phyloP scores from a whole-genome alignment of 2,329 filamentous ascomycete genomes.

The Dothistroma pini region DNA sequence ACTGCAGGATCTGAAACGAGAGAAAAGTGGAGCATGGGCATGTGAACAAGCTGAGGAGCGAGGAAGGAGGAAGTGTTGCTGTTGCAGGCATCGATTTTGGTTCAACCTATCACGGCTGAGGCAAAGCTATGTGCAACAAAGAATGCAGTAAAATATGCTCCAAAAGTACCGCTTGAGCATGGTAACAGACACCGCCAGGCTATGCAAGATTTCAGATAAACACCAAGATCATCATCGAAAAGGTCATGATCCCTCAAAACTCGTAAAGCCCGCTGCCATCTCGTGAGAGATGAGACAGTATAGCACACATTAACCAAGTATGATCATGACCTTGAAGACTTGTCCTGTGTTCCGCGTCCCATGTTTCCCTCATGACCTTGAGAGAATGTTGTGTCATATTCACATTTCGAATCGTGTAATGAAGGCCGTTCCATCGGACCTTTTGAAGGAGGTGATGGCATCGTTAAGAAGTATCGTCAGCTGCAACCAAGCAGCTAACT shows the following conservation, averaged over 20 bases:
- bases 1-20: constrained; percentile 2
- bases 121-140: background rate
- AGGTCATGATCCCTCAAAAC: background rate
- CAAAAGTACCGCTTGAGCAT: background rate
- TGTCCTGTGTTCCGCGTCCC: background rate
- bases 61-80: background rate
- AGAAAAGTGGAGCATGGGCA: constrained; percentile 1
- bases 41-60: background rate
- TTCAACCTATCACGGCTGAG: background rate
- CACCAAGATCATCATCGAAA: background rate
- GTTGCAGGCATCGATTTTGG: background rate
- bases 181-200: background rate
- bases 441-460: background rate
- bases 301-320: constrained; percentile 4
- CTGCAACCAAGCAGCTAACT: constrained; percentile 1
- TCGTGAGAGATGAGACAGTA: background rate
- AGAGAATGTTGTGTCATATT: constrained; percentile 24
- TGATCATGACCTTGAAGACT: constrained; percentile 2
- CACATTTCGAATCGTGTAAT: constrained; percentile 26
- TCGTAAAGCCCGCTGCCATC: background rate
- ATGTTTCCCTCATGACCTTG: background rate
- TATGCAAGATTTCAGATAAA: background rate
- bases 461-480: constrained; percentile 14
- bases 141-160: constrained; percentile 1
- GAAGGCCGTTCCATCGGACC: constrained; percentile 9